These are phyloP conservation scores for Flaveria bidentis DNA, from an alignment of 129 eudicot genomes.

Conservation along the genomic window DNA sequence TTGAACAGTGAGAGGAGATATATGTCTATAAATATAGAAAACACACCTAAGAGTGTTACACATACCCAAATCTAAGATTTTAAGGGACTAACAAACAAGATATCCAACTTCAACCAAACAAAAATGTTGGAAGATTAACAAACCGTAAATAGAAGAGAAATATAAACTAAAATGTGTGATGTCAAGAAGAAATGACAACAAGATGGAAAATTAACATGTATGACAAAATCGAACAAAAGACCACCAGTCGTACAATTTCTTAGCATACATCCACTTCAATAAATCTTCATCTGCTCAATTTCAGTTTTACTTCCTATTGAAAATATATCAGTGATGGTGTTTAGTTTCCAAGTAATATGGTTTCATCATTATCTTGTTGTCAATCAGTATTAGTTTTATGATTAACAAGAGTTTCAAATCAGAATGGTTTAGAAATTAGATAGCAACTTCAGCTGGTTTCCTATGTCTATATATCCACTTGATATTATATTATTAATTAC, in stretches of 20 bases:
- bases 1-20: neutral
- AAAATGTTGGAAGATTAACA: no score
- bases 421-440: no score
- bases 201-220: neutral
- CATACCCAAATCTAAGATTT: no score
- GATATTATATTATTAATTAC: neutral
- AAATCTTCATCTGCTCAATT: neutral
- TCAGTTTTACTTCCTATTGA: conserved; percentile 1
- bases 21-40: neutral
- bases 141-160: no score
- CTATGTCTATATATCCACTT: no score
- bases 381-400: neutral
- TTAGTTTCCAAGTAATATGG: neutral
- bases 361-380: neutral
- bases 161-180: neutral
- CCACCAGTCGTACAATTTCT: neutral
- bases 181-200: neutral
- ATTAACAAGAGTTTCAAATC: no score
- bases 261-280: neutral
- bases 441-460: no score
- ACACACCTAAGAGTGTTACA: neutral
- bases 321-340: neutral
- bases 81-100: no score
- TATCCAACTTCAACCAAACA: no score
- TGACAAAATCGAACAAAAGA: neutral